Evolutionary conservation across 176 grass and related monocot genomes (phyloP).

Genomic region (Calamus simplicifolius): DNA sequence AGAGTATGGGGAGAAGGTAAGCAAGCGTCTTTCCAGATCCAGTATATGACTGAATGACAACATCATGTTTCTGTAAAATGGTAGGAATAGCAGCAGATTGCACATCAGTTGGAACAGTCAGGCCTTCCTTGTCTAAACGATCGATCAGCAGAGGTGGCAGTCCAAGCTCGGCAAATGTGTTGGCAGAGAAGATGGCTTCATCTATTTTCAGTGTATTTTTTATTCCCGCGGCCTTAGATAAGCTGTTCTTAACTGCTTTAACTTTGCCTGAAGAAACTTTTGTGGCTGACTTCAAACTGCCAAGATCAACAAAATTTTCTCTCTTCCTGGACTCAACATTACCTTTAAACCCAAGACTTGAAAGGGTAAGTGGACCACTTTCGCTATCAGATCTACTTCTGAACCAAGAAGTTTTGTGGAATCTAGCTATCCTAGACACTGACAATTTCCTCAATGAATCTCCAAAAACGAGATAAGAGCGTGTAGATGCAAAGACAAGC

Average conservation of each 20-base stretch:
- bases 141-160: constrained; percentile 63
- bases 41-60: constrained; percentile 80
- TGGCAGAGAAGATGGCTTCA: constrained; percentile 72
- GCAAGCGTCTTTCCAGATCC: constrained; percentile 85
- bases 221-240: neutral
- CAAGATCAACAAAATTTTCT: constrained; percentile 28
- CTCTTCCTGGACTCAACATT: constrained; percentile 29
- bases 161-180: constrained; percentile 69
- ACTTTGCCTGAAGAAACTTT: constrained; percentile 18
- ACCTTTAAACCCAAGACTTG: constrained; percentile 40
- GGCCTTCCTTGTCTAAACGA: constrained; percentile 45
- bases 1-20: constrained; percentile 80
- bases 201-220: constrained; percentile 62
- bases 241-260: constrained; percentile 19
- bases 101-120: constrained; percentile 77
- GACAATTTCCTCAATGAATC: constrained; percentile 41
- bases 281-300: constrained; percentile 24
- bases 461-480: constrained; percentile 48
- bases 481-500: constrained; percentile 57
- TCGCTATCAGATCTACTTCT: constrained; percentile 19
- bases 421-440: constrained; percentile 21
- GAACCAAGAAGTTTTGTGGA: constrained; percentile 33
- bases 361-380: constrained; percentile 34
- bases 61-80: constrained; percentile 72
- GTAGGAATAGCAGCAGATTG: constrained; percentile 74